Evolutionary conservation across 176 grass and related monocot species (phyloP).

Genomic region (Luzula sylvatica): DNA sequence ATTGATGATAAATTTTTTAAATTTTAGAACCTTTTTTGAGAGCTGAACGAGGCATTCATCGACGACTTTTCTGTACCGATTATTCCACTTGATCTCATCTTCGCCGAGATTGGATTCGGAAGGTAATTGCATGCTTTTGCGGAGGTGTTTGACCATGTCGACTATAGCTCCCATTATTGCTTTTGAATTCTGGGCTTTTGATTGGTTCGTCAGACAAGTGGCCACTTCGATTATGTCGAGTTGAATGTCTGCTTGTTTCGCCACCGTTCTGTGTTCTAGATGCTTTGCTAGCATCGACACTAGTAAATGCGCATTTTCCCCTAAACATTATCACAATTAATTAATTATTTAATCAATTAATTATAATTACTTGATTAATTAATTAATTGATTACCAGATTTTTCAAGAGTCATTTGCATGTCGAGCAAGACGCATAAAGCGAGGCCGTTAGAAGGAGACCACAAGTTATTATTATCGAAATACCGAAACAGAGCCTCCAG

Average conservation of each 20-base stretch:
- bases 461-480: slow-evolving; percentile 75
- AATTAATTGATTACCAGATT: slow-evolving; percentile 45
- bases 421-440: slow-evolving; percentile 73
- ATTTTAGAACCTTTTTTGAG: slow-evolving; percentile 53
- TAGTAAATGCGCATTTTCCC: slow-evolving; percentile 76
- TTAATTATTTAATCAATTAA: slow-evolving; percentile 1
- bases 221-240: slow-evolving; percentile 75
- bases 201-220: slow-evolving; percentile 53
- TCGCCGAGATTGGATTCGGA: slow-evolving; percentile 21
- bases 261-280: slow-evolving; percentile 75
- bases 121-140: slow-evolving; percentile 67
- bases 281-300: slow-evolving; percentile 89
- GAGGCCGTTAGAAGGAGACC: slow-evolving; percentile 70
- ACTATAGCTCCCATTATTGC: slow-evolving; percentile 70
- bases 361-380: slow-evolving; percentile 16
- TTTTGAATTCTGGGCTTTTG: slow-evolving; percentile 62
- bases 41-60: slow-evolving; percentile 83
- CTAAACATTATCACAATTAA: slow-evolving; percentile 47
- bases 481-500: slow-evolving; percentile 91
- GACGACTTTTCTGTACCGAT: slow-evolving; percentile 41
- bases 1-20: not conserved
- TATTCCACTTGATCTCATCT: slow-evolving; percentile 44
- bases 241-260: slow-evolving; percentile 69
- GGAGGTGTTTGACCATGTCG: slow-evolving; percentile 75
- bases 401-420: slow-evolving; percentile 87